phyloP scores from a whole-genome alignment of 257 asterid species.

The Nicotiana attenuata region DNA sequence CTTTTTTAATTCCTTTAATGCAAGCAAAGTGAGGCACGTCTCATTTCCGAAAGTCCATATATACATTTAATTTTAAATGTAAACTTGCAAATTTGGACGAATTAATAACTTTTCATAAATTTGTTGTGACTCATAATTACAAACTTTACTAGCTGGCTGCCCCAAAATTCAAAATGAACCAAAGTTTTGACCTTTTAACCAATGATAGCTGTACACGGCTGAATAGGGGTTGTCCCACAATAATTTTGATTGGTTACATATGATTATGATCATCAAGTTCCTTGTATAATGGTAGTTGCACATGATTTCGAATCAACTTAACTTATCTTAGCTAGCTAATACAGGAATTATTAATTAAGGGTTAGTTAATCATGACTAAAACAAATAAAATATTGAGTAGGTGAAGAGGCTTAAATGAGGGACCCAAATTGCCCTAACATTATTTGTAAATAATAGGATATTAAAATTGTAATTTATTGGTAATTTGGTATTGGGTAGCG shows the following conservation, averaged over 20 bases:
- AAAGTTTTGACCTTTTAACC: conserved; percentile 32
- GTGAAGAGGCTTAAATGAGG: conserved; percentile 13
- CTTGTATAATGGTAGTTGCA: conserved; percentile 26
- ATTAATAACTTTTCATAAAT: not conserved
- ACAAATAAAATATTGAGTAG: conserved; percentile 12
- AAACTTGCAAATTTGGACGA: not conserved
- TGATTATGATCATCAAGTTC: conserved; percentile 5
- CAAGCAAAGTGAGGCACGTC: not conserved
- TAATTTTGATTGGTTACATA: conserved; percentile 9
- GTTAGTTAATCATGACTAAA: not conserved
- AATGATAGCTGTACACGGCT: conserved; percentile 26
- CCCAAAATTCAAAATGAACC: conserved; percentile 34
- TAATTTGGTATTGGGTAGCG: not conserved
- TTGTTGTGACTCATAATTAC: conserved; percentile 5
- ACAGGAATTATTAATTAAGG: conserved; percentile 7
- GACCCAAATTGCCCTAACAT: conserved; percentile 1
- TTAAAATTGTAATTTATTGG: not conserved
- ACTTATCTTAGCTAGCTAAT: conserved; percentile 14
- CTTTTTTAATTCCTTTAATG: not conserved
- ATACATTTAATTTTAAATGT: too few relatives aligned
- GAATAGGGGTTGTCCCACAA: conserved; percentile 10
- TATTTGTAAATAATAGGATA: not conserved
- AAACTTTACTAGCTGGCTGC: conserved; percentile 10
- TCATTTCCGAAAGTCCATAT: not conserved
- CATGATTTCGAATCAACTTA: conserved; percentile 27